These are phyloP conservation scores for Lactarius hengduanensis DNA, from an alignment of 768 basidiomycete species.

Conservation along the genomic window DNA sequence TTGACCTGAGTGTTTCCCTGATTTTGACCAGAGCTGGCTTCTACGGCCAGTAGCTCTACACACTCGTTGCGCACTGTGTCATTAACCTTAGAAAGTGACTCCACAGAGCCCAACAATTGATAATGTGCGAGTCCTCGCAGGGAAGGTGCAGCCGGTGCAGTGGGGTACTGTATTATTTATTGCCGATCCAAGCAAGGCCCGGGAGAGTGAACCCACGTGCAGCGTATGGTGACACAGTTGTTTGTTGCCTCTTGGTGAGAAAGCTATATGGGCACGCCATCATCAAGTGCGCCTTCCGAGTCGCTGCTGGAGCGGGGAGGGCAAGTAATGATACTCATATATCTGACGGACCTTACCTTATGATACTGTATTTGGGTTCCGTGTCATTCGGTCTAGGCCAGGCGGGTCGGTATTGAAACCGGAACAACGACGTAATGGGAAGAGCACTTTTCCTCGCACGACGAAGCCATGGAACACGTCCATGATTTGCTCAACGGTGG, in stretches of 20 bases:
- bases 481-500: constrained; percentile 33
- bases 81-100: neutral
- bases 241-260: too few relatives aligned
- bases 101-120: neutral
- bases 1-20: neutral
- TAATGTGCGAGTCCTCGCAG: neutral
- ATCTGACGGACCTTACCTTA: constrained; percentile 41
- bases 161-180: too few relatives aligned
- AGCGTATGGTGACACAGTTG: too few relatives aligned
- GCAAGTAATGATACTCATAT: constrained; percentile 38
- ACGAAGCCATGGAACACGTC: constrained; percentile 43
- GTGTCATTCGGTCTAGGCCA: neutral
- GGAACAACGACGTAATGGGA: constrained; percentile 28
- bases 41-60: neutral
- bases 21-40: neutral
- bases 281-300: too few relatives aligned
- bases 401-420: too few relatives aligned
- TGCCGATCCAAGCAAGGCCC: too few relatives aligned
- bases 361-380: constrained; percentile 35
- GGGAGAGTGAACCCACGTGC: too few relatives aligned
- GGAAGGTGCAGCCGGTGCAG: too few relatives aligned
- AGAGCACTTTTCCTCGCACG: constrained; percentile 39
- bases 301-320: too few relatives aligned
- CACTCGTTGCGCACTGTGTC: neutral
- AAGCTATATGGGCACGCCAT: too few relatives aligned